Conservation (phyloP, 305 asterid genomes). For the Coffea humblotiana region DNA sequence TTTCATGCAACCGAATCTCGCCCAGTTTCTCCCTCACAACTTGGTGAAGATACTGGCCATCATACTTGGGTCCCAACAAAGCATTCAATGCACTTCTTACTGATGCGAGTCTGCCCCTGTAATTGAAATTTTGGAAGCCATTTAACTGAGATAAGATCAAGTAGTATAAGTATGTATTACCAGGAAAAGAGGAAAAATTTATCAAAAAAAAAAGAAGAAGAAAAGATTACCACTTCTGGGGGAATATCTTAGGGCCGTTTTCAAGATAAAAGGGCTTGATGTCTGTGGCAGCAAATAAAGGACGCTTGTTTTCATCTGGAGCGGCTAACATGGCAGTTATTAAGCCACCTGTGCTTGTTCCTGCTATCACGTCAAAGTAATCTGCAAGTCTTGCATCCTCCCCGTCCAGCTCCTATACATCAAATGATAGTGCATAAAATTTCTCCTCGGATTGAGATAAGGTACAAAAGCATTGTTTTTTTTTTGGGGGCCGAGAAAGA, state of each 20-base stretch:
- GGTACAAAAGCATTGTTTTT: no score
- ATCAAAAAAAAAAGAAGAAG: no score
- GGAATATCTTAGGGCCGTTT: no score
- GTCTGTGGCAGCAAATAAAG: no score
- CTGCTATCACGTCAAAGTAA: conserved; percentile 49
- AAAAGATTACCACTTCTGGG: no score
- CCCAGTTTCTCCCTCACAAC: conserved; percentile 34
- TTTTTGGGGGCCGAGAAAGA: no score
- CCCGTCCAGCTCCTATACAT: neutral
- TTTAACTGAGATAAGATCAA: neutral
- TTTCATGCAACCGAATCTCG: conserved; percentile 28
- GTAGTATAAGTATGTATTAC: neutral
- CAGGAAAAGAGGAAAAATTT: neutral
- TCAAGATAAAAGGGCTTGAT: no score
- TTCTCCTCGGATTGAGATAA: neutral
- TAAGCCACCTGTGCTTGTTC: conserved; percentile 53
- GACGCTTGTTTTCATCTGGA: conserved; percentile 23
- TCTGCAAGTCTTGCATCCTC: conserved; percentile 23
- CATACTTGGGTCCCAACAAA: conserved; percentile 33
- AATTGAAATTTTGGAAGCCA: neutral
- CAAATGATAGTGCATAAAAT: conserved; percentile 24
- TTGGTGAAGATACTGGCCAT: conserved; percentile 36
- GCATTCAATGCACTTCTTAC: conserved; percentile 2
- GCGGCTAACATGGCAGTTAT: conserved; percentile 42
- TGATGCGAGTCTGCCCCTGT: conserved; percentile 23